Evolutionary conservation across 2,329 filamentous ascomycete genomes (phyloP).

Genomic region (Fusarium temperatum): DNA sequence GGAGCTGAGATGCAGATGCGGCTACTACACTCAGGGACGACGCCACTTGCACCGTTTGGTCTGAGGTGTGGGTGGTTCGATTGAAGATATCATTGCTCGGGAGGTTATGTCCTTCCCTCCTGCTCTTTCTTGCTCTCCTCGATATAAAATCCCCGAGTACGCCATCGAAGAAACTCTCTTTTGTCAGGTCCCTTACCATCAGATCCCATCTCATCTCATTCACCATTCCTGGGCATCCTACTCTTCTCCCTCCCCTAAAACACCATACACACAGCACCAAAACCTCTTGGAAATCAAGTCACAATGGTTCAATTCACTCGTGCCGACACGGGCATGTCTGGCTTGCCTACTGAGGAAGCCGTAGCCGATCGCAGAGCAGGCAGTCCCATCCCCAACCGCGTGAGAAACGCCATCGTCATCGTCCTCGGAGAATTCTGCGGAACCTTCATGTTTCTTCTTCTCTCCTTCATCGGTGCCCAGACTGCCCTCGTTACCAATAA

Average conservation of each 20-base stretch:
- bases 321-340: conserved; percentile 5
- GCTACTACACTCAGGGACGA: conserved; percentile 19
- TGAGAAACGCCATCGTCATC: conserved; percentile 52
- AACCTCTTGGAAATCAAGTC: not conserved
- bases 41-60: conserved; percentile 7
- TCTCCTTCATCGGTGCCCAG: conserved; percentile 53
- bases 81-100: not conserved
- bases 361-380: not conserved
- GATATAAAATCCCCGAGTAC: conserved; percentile 27
- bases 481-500: conserved; percentile 48
- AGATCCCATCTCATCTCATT: not conserved
- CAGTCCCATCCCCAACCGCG: conserved; percentile 2
- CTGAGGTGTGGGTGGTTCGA: conserved; percentile 22
- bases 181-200: not conserved
- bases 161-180: conserved; percentile 10
- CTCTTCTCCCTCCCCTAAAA: not conserved
- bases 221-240: not conserved
- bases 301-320: conserved; percentile 26
- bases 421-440: conserved; percentile 61
- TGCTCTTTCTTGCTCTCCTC: not conserved
- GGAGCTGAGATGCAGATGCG: conserved; percentile 9
- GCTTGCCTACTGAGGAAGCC: conserved; percentile 24
- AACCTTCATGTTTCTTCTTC: conserved; percentile 63
- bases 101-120: not conserved
- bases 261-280: not conserved